phyloP scores from a whole-genome alignment of 140 eudicot genomes.

The Oenanthe javanica region DNA sequence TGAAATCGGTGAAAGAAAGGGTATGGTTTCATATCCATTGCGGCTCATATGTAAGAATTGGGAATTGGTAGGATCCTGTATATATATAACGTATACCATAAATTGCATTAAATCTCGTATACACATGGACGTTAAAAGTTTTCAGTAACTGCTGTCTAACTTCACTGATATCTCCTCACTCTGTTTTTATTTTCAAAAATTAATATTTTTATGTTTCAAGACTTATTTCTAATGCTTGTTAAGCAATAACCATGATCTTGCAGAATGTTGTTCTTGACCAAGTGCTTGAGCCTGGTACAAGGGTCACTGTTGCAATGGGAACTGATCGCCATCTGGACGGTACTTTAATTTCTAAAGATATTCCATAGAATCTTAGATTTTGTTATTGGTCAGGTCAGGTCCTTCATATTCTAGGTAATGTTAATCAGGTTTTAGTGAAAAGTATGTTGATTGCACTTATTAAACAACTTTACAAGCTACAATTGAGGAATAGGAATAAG shows the following conservation, averaged over 20 bases:
- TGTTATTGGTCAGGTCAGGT: slow-evolving; percentile 2
- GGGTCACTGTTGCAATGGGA: slow-evolving; percentile 97
- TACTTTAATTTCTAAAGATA: slow-evolving; percentile 4
- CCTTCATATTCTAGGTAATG: neutral
- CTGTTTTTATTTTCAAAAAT: neutral
- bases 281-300: slow-evolving; percentile 68
- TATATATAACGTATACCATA: neutral
- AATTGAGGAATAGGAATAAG: neutral
- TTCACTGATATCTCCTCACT: neutral
- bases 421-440: neutral
- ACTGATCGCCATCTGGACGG: slow-evolving; percentile 61
- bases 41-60: neutral
- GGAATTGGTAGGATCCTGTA: neutral
- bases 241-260: slow-evolving; percentile 18
- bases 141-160: neutral
- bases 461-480: neutral
- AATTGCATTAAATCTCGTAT: neutral
- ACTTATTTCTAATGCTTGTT: slow-evolving; percentile 1
- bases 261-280: slow-evolving; percentile 83
- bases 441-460: neutral
- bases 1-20: neutral
- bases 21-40: neutral
- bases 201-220: too few relatives aligned
- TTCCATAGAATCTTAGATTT: neutral
- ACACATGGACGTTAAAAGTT: neutral